Base-by-base conservation (phyloP, 768 basidiomycete species). In the Lactarius hatsudake region DNA sequence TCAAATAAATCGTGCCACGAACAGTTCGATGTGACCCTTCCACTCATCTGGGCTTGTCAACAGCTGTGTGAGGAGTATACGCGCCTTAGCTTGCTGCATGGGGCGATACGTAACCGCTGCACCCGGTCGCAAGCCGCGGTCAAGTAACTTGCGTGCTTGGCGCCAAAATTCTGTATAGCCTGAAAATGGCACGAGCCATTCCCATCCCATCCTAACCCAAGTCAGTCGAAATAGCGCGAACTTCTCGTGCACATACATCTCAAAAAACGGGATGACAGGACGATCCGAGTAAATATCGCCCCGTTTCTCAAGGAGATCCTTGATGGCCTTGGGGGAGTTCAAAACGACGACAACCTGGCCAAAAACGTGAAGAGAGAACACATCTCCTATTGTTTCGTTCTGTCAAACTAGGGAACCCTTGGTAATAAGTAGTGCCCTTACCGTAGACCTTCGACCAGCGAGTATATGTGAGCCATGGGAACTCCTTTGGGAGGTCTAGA, bases 281-380 rank as follows among this genome's bases (percentile, higher is more conserved):
- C 66, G 66, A 32, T 54, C 62, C 20, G 61, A 63, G 62, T 54
- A 67, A 20, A 51, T 82, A n/a, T 79, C 71, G 64, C 84, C 81
- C 61, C 83, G 79, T 72, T 81, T 85, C 51, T 86, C 84, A 34
- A 87, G 76, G 28, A 87, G 74, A 65, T 82, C 84, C 15, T 77
- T 77, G 36, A 80, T 78, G 9, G 78, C 80, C 65, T 80, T 77
- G 67, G 77, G 64, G 62, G 79, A 80, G 73, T 81, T 85, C 40
- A 87, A 74, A 60, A 87, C 74, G 60, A 87, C 69, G 73, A 84
- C 79, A 17, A 80, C 78, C 63, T 81, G 81, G 30, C 81, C 79
- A 40, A 87, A 73, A 30, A 84, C 65, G 43, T 74, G 73, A 57
- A 80, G 62, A 65, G 40, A 38, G 13, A 65, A 2, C 15, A n/a